These are phyloP conservation scores for Morella rubra DNA, from an alignment of 306 rosid genomes.

Conservation along the genomic window DNA sequence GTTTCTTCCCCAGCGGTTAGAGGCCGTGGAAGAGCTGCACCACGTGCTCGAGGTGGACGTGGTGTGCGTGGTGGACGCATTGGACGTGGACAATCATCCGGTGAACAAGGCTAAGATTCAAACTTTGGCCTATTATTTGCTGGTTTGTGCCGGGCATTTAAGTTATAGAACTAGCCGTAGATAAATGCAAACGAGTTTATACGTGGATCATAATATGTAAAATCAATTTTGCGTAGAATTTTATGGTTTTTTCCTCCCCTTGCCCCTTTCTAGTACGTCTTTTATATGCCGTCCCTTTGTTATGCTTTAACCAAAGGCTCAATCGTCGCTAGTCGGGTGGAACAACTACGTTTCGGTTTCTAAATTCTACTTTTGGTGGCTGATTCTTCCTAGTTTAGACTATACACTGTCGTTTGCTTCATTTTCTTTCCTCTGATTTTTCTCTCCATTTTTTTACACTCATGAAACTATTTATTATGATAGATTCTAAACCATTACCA, in stretches of 20 bases:
- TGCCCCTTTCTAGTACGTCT: not conserved
- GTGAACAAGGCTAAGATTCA: conserved; percentile 34
- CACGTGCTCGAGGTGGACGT: conserved; percentile 51
- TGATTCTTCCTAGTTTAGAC: too few relatives aligned
- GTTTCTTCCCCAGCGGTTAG: conserved; percentile 38
- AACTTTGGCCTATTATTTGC: not conserved
- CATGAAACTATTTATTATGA: too few relatives aligned
- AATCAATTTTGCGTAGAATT: not conserved
- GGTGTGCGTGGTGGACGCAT: conserved; percentile 46
- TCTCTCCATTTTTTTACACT: too few relatives aligned
- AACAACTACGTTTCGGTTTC: too few relatives aligned
- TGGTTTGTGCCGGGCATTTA: not conserved
- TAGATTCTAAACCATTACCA: too few relatives aligned
- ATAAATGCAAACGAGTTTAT: not conserved
- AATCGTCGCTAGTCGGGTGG: too few relatives aligned
- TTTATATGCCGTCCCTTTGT: too few relatives aligned
- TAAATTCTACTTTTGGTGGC: too few relatives aligned
- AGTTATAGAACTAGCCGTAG: not conserved
- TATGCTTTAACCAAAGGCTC: too few relatives aligned
- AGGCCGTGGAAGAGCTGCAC: conserved; percentile 62
- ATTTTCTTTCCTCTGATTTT: too few relatives aligned
- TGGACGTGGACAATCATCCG: conserved; percentile 59
- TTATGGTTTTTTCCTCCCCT: too few relatives aligned
- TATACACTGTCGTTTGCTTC: too few relatives aligned
- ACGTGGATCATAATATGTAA: not conserved